Percentiles rank a stretch among this genome's conserved stretches.
These are phyloP conservation scores for Moricandia moricandioides DNA, from an alignment of 345 rosid genomes.

Conservation along the genomic window DNA sequence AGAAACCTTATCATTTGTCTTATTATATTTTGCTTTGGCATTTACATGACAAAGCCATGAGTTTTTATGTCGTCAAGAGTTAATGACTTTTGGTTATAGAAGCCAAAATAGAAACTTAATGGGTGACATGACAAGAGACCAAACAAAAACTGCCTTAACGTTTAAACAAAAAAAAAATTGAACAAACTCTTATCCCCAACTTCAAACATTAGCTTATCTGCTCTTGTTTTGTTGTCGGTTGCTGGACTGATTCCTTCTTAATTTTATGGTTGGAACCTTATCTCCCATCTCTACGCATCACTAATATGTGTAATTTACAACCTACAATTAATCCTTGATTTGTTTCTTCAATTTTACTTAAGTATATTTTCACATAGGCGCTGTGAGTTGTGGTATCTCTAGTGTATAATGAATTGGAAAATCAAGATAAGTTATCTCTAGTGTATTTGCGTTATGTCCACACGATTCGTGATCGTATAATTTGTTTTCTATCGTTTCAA, in stretches of 20 bases:
- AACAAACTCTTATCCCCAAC: too few relatives aligned
- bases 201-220: too few relatives aligned
- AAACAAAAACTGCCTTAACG: neutral
- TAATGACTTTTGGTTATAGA: conserved; percentile 4
- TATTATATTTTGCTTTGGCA: conserved; percentile 20
- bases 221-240: conserved; percentile 11
- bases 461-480: neutral
- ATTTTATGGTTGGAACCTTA: neutral
- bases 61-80: conserved; percentile 23
- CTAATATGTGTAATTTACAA: neutral
- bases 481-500: neutral
- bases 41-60: conserved; percentile 18
- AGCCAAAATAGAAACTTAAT: neutral
- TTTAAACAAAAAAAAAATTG: too few relatives aligned
- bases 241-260: conserved; percentile 18
- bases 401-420: neutral
- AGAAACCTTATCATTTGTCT: conserved; percentile 21
- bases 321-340: neutral
- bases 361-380: too few relatives aligned
- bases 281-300: conserved; percentile 22
- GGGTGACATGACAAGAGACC: conserved; percentile 27
- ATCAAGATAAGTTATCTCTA: neutral
- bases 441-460: neutral
- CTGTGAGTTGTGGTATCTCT: neutral
- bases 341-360: neutral